phyloP scores from a whole-genome alignment of 305 asterid genomes.

The Plantago coronopus region DNA sequence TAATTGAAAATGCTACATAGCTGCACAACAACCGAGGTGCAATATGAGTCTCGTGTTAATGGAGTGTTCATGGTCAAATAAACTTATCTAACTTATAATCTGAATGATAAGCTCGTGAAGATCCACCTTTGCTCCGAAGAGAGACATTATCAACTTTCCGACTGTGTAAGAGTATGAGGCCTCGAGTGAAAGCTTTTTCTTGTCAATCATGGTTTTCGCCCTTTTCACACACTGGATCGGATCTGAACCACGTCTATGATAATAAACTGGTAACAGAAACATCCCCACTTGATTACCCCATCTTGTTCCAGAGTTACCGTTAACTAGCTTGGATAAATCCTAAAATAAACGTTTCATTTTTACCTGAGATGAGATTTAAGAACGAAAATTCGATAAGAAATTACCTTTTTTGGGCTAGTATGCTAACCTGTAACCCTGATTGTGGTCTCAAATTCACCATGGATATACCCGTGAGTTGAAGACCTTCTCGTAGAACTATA shows the following conservation, averaged over 20 bases:
- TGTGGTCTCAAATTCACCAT: slow-evolving; percentile 75
- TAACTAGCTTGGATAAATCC: slow-evolving; percentile 48
- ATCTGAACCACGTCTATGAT: slow-evolving; percentile 35
- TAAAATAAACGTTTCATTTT: slow-evolving; percentile 8
- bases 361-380: no score
- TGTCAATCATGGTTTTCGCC: slow-evolving; percentile 65
- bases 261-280: slow-evolving; percentile 54
- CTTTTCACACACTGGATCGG: slow-evolving; percentile 52
- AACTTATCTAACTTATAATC: no score
- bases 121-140: slow-evolving; percentile 54
- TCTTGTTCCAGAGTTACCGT: slow-evolving; percentile 26
- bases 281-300: slow-evolving; percentile 77
- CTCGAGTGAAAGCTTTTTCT: slow-evolving; percentile 71
- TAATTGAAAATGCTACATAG: slow-evolving; percentile 35
- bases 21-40: slow-evolving; percentile 17
- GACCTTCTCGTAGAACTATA: slow-evolving; percentile 47
- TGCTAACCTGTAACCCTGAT: slow-evolving; percentile 53
- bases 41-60: background rate
- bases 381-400: no score
- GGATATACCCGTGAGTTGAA: slow-evolving; percentile 55
- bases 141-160: slow-evolving; percentile 42
- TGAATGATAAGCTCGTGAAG: no score
- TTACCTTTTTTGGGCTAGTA: no score
- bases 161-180: slow-evolving; percentile 53
- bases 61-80: no score